Percentiles rank a stretch among this genome's conserved stretches.
Conservation (phyloP, 2,329 filamentous ascomycete species). For the Ceratocystiopsis sp. region DNA sequence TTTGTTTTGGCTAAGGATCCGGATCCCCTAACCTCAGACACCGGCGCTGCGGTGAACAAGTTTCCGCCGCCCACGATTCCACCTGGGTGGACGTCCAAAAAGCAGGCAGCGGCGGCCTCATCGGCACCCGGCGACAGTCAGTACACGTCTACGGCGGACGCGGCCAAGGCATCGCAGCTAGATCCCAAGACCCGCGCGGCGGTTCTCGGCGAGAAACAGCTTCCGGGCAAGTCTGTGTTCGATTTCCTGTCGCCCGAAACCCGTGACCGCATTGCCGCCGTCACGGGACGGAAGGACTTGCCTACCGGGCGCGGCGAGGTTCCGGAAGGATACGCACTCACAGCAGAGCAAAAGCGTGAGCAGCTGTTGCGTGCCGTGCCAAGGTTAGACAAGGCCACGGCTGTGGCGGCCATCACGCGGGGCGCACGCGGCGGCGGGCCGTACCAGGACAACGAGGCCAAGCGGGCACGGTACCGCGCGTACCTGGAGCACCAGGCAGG, state of each 20-base stretch:
- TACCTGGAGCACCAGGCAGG: conserved; percentile 69
- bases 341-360: conserved; percentile 44
- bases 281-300: conserved; percentile 59
- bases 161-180: conserved; percentile 58
- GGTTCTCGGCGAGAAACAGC: conserved; percentile 59
- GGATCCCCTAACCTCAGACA: conserved; percentile 28
- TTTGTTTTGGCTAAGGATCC: conserved; percentile 51
- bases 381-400: conserved; percentile 46
- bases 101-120: conserved; percentile 21
- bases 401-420: conserved; percentile 49
- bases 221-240: conserved; percentile 90
- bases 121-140: conserved; percentile 11
- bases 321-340: conserved; percentile 44
- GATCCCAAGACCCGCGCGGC: conserved; percentile 62
- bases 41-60: conserved; percentile 20
- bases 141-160: conserved; percentile 56
- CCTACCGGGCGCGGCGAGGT: conserved; percentile 64
- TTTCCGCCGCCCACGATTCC: conserved; percentile 55
- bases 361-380: conserved; percentile 43
- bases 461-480: conserved; percentile 60
- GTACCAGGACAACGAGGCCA: conserved; percentile 67
- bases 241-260: conserved; percentile 71
- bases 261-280: conserved; percentile 57
- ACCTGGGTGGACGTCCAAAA: conserved; percentile 53
- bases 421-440: conserved; percentile 53